Base-by-base conservation (phyloP, 129 eudicot genomes). In the Lactuca saligna region DNA sequence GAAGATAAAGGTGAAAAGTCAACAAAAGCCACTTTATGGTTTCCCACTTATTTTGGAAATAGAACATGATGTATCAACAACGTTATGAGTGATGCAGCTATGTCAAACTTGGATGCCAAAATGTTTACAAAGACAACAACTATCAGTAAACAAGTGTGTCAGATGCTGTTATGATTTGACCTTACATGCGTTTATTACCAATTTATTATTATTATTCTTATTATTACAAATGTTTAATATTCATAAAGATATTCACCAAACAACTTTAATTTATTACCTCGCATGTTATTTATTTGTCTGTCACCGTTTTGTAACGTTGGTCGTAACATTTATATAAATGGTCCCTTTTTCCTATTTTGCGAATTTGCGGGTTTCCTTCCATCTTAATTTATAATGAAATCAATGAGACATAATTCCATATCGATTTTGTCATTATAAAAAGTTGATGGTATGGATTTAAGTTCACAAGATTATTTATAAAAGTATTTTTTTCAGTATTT, bases 41-140 rank as follows among this genome's bases (percentile, higher is more conserved):
- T 79, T 73, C 79, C 74, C 75, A 79, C 62, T 59, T 29, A 61
- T 60, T 68, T 31, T 75, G 75, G 61, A 67, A 49, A 75, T 17
- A 44, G 53, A 53, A 72, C 76, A 77, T 70, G 76, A 59, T 35
- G 74, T 75, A 68, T 69, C 80, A 60, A 50, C 9, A 53, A 44
- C 60, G 54, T 49, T 46, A 57, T 57, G 59, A 38, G 61, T 66
- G 79, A 38, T 68, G 55, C 63, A 50, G 60, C 69, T 16, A 58
- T 68, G 80, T 68, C 74, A 75, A 68, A 68, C 80, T 75, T n/a
- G 75, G 64, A 76, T 68, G 38, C 65, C 64, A 54, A 68, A 62
- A 35, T 67, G 48, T 60, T 76, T 61, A 69, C 80, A 68, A 70
- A 59, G 50, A 60, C 75, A 61, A 68, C 75, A 61, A 68, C 75